Evolutionary conservation across 2,329 filamentous ascomycete genomes (phyloP).

Genomic region (Phaeosphaeria sp.): DNA sequence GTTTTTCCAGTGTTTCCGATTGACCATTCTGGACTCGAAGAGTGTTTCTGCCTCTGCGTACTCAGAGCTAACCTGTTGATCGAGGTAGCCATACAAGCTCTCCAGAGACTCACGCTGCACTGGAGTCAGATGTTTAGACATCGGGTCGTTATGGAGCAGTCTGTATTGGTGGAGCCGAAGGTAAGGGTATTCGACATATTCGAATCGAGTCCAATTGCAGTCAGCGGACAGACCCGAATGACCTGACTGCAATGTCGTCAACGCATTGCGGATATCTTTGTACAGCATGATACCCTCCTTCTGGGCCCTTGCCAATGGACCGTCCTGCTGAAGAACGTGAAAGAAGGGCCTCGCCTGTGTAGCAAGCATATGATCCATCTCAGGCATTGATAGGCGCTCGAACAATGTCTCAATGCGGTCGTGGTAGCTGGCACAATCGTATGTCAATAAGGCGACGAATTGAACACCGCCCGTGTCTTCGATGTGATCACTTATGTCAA

Average conservation of each 20-base stretch:
- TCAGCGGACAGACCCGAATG: background rate
- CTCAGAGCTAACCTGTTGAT: background rate
- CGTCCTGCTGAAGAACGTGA: background rate
- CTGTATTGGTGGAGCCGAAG: background rate
- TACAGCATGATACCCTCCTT: background rate
- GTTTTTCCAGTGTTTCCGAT: conserved; percentile 7
- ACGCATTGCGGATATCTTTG: background rate
- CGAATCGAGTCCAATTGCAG: background rate
- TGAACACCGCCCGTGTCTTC: background rate
- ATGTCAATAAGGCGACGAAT: conserved; percentile 1
- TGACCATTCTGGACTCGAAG: conserved; percentile 1
- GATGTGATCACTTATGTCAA: background rate
- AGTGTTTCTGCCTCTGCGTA: conserved; percentile 7
- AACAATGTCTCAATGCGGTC: conserved; percentile 1
- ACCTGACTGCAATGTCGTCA: background rate
- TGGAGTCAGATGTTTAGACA: background rate
- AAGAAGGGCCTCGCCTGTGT: background rate
- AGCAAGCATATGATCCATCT: background rate
- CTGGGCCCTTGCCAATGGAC: background rate
- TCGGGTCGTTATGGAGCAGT: background rate
- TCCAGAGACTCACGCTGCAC: background rate
- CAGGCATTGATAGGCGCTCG: conserved; percentile 1
- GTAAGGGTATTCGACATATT: background rate
- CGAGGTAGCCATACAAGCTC: background rate
- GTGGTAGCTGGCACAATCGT: conserved; percentile 1